phyloP scores from a whole-genome alignment of 805 yeast genomes.

The Blastobotrys peoriensis region DNA sequence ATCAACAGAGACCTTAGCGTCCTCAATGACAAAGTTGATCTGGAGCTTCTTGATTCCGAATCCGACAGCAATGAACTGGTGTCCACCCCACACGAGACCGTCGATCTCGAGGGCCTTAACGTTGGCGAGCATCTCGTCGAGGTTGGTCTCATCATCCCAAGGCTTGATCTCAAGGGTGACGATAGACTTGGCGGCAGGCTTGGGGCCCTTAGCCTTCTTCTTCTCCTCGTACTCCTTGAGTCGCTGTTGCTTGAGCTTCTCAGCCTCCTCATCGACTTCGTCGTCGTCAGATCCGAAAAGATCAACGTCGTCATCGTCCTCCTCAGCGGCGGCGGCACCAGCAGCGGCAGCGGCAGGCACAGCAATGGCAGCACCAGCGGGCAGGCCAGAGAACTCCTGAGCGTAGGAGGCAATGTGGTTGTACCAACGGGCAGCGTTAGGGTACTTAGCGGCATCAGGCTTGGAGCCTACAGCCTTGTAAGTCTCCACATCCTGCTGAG shows the following conservation, averaged over 20 bases:
- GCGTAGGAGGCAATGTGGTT: slow-evolving; percentile 94
- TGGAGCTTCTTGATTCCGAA: slow-evolving; percentile 99
- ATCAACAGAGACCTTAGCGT: slow-evolving; percentile 88
- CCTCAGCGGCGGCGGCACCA: slow-evolving; percentile 61
- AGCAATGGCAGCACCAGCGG: slow-evolving; percentile 29
- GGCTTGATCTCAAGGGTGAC: slow-evolving; percentile 98
- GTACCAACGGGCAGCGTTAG: slow-evolving; percentile 97
- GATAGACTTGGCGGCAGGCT: slow-evolving; percentile 97
- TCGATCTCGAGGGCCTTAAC: slow-evolving; percentile 83
- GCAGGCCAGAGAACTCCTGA: slow-evolving; percentile 78
- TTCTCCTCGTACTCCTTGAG: slow-evolving; percentile 95
- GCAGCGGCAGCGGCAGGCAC: slow-evolving; percentile 49
- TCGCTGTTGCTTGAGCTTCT: slow-evolving; percentile 95
- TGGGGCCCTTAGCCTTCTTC: slow-evolving; percentile 96
- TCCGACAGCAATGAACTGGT: slow-evolving; percentile 94
- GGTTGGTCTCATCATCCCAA: slow-evolving; percentile 99
- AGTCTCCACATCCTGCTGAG: slow-evolving; percentile 93
- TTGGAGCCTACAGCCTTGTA: slow-evolving; percentile 72
- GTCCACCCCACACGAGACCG: slow-evolving; percentile 98
- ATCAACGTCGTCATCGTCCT: slow-evolving; percentile 88
- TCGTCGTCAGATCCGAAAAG: slow-evolving; percentile 93
- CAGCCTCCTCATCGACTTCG: slow-evolving; percentile 95
- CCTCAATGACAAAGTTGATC: slow-evolving; percentile 97
- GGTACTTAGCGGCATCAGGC: slow-evolving; percentile 63
- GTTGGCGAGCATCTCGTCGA: slow-evolving; percentile 79